These are phyloP conservation scores for Liquidambar formosana DNA, from an alignment of 164 flowering plant species.

Conservation along the genomic window DNA sequence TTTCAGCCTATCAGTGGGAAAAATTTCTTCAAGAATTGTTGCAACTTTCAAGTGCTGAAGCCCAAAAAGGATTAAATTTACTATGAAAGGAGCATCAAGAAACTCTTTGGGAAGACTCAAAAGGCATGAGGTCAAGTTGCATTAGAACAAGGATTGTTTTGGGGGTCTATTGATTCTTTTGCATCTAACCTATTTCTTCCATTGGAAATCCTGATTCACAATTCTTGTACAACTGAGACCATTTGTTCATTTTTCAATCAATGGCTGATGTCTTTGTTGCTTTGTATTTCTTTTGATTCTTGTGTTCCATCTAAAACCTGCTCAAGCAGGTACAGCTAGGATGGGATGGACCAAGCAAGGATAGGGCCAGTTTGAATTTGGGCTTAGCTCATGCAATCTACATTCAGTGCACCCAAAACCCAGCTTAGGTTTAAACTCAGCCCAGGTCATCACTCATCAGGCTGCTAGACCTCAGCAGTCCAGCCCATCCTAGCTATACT, in stretches of 20 bases:
- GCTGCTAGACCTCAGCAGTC: too few relatives aligned
- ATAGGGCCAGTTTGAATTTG: too few relatives aligned
- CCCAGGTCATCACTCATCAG: too few relatives aligned
- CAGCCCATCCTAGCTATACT: too few relatives aligned
- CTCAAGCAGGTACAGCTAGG: too few relatives aligned
- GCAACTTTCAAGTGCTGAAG: neutral
- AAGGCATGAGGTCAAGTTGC: constrained; percentile 1
- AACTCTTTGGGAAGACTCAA: neutral
- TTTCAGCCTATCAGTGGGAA: too few relatives aligned
- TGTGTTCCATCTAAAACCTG: too few relatives aligned
- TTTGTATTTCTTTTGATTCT: constrained; percentile 5
- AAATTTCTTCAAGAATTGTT: neutral
- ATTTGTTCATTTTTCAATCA: constrained; percentile 17
- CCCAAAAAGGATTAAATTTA: neutral
- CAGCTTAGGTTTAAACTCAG: too few relatives aligned
- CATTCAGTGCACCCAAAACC: too few relatives aligned
- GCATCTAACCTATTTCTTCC: constrained; percentile 1
- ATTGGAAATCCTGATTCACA: constrained; percentile 11
- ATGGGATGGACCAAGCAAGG: too few relatives aligned
- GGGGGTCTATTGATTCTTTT: constrained; percentile 22
- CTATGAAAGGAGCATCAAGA: neutral
- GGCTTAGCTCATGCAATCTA: too few relatives aligned
- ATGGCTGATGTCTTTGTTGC: constrained; percentile 13
- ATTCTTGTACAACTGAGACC: constrained; percentile 13
- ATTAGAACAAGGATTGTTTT: constrained; percentile 16